Evolutionary conservation across 2,329 filamentous ascomycete species (phyloP), one percentile per base, ranked within the genome.

Genomic region (Aspergillus viridinutans): DNA sequence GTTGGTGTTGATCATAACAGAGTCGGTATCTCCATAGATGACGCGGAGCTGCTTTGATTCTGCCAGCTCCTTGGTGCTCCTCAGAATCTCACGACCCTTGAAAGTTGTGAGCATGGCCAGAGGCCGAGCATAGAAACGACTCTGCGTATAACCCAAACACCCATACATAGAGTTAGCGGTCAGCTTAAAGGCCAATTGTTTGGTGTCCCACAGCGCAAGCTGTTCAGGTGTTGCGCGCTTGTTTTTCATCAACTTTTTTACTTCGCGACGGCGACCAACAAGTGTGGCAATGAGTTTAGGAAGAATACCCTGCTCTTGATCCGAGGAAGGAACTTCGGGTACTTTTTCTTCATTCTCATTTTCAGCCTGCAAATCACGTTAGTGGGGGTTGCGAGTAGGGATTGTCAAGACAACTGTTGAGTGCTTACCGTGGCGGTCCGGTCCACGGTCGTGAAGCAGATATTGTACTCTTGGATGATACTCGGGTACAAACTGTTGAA

Each of bases 151-250:
- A 65, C 94, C 94, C 74, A 99, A 80, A 82, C 94, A 99, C 65
- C 94, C 94, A 74, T 99, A 99, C 95, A 99, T 99, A 64, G 93
- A 97, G 78, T 99, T 99, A 69, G 94, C 94, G 47, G 95, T 99
- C 53, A 99, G 85, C 78, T 99, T 99, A 69, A 99, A 78, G 28
- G 94, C 95, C 72, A 96, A 82, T 75, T 99, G 94, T 78, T 96
- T 97, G 70, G 97, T 97, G 64, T 99, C 94, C 92, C 93, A 99
- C 0, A 93, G 92, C 3, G 92, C 89, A 55, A 96, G 83, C 72
- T 99, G 84, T 69, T 97, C 92, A 0, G 87, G 71, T 0, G 91
- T 95, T 3, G 93, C 92, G 57, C 80, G 85, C 72, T 92, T 96
- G 73, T 91, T 87, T 74, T 97, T 99, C 95, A 99, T 99, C 55